Percentiles rank a stretch among this genome's conserved stretches.
Evolutionary conservation across 2,329 filamentous ascomycete species (phyloP).

Genomic region (Myriangium duriaei): DNA sequence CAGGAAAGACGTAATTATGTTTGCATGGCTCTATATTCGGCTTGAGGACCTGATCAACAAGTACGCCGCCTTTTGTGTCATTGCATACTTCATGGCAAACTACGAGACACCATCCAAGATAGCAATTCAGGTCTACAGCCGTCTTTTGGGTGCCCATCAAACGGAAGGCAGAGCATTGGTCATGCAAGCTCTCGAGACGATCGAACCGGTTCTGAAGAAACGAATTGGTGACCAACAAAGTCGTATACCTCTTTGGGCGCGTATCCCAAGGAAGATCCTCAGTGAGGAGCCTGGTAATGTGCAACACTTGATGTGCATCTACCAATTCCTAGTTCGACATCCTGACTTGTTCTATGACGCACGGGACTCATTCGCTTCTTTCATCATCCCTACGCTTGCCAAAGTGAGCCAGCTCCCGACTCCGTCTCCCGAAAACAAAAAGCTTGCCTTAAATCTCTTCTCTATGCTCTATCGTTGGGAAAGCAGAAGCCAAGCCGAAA

Average conservation of each 20-base stretch:
- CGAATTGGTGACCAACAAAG: conserved; percentile 60
- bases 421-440: conserved; percentile 82
- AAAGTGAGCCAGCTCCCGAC: conserved; percentile 79
- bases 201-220: conserved; percentile 87
- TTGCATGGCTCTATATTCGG: conserved; percentile 95
- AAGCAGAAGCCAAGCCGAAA: conserved; percentile 59
- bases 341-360: conserved; percentile 91
- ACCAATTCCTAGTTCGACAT: conserved; percentile 89
- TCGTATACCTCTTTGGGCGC: conserved; percentile 72
- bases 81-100: conserved; percentile 93
- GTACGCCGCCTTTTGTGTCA: conserved; percentile 91
- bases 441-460: conserved; percentile 81
- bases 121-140: conserved; percentile 86
- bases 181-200: conserved; percentile 83
- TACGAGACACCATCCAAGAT: conserved; percentile 97
- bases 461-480: conserved; percentile 89
- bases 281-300: conserved; percentile 90
- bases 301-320: conserved; percentile 93
- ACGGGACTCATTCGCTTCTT: conserved; percentile 75
- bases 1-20: conserved; percentile 97
- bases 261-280: conserved; percentile 78
- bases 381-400: conserved; percentile 77
- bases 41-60: conserved; percentile 99
- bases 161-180: conserved; percentile 87
- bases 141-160: conserved; percentile 81